Base-by-base conservation (phyloP, 768 basidiomycete genomes). In the Holtermannia corniformis region DNA sequence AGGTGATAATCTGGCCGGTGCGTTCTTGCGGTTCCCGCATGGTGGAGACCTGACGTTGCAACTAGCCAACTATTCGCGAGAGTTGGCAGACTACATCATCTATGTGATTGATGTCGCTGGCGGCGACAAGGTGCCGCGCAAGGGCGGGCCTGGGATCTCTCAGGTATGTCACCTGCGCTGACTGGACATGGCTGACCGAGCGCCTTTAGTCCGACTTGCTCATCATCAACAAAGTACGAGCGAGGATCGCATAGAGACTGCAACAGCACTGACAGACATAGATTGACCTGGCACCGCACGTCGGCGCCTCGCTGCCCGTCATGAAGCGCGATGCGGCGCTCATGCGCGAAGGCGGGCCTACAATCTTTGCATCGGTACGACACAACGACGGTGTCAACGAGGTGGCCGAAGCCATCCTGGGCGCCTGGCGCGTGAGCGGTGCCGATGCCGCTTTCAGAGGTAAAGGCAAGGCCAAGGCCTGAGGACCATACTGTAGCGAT, bases 91-190 rank as follows among this genome's bases (percentile, higher is more conserved):
- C 71, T 99, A 91, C 70, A 96, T 95, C 70, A 88, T 93, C 69
- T 64, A 63, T 52, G 56, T 60, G 60, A 76, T 76, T 47, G 77
- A 77, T 54, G 77, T 77, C 13, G 71, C 74, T 16, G 93, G 95
- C 10, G 93, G 93, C 0, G 93, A 99, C 75, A 99, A 99, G 74
- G 92, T 99, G 58, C 95, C 95, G 20, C 79, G 93, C 21, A 99
- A 99, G 76, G 93, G 95, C 3, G 95, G 93, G 1, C 95, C 93
- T 1, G 95, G 93, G 10, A 96, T 99, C 60, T 91, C 90, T 1
- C 75, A 76, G 54, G n/a, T n/a, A 63, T 65, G 13, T n/a, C n/a
- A n/a, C n/a, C n/a, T n/a, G n/a, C n/a, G n/a, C n/a, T n/a, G n/a
- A n/a, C n/a, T n/a, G n/a, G n/a, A n/a, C n/a, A n/a, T n/a, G n/a